phyloP scores from a whole-genome alignment of 1,284 basidiomycete genomes.

The Trametes versicolor region DNA sequence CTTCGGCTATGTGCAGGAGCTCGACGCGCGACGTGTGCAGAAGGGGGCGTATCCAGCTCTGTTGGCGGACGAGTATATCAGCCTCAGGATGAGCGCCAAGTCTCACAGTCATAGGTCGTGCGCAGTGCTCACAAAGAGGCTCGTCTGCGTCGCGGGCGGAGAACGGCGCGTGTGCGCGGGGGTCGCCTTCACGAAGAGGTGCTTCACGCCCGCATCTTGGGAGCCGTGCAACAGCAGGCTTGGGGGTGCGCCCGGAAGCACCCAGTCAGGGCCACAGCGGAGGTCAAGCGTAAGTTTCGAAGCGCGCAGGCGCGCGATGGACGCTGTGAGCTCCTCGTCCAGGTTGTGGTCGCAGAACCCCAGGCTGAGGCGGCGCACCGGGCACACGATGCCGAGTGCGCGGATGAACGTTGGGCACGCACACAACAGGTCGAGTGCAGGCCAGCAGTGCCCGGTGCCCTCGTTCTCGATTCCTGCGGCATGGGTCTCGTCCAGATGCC shows the following conservation, averaged over 20 bases:
- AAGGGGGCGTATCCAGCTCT: slow-evolving; percentile 2
- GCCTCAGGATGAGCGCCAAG: too few relatives aligned
- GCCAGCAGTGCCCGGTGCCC: neutral
- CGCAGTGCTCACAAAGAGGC: too few relatives aligned
- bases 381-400: neutral
- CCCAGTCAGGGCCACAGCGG: slow-evolving; percentile 3
- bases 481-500: too few relatives aligned
- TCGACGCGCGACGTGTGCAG: slow-evolving; percentile 11
- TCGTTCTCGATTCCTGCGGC: too few relatives aligned
- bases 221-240: slow-evolving; percentile 12
- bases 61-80: too few relatives aligned
- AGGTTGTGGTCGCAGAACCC: neutral
- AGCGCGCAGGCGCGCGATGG: slow-evolving; percentile 17
- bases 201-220: neutral
- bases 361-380: neutral
- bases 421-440: neutral
- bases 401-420: neutral
- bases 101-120: too few relatives aligned
- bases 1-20: slow-evolving; percentile 17
- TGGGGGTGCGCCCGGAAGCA: neutral
- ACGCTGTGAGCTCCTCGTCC: slow-evolving; percentile 2
- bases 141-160: neutral
- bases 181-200: neutral
- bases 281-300: slow-evolving; percentile 4
- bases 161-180: too few relatives aligned